Conservation (phyloP, 306 rosid genomes). For the Trifolium dubium region DNA sequence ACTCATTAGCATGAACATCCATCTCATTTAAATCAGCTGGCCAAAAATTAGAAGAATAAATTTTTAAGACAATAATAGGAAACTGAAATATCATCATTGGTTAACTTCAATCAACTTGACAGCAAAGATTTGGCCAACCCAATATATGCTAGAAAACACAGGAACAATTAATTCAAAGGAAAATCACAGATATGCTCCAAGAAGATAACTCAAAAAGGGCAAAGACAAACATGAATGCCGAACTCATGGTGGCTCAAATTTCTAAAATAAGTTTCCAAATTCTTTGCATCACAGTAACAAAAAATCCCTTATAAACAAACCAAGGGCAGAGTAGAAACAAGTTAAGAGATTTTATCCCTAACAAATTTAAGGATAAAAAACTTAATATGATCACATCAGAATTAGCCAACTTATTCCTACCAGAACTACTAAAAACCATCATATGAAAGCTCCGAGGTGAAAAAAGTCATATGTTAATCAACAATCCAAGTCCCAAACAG, state of each 20-base stretch:
- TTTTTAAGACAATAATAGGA: constrained; percentile 11
- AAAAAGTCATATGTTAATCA: not conserved
- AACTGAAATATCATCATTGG: constrained; percentile 17
- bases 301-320: not conserved
- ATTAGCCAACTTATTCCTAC: constrained; percentile 16
- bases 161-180: constrained; percentile 18
- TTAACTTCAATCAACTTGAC: constrained; percentile 32
- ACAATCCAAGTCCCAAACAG: constrained; percentile 30
- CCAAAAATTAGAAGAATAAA: constrained; percentile 20
- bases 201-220: constrained; percentile 14
- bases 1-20: constrained; percentile 83
- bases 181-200: constrained; percentile 26
- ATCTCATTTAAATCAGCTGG: constrained; percentile 76
- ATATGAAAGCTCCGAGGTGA: constrained; percentile 14
- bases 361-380: constrained; percentile 24
- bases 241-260: not conserved
- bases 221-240: constrained; percentile 25
- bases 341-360: constrained; percentile 6
- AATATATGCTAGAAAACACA: constrained; percentile 14
- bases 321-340: constrained; percentile 10
- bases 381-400: constrained; percentile 3
- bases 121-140: constrained; percentile 34
- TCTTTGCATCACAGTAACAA: not conserved
- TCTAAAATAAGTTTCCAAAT: not conserved
- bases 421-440: not conserved